Percentiles rank a stretch among this genome's conserved stretches.
Conservation (phyloP, 2,329 filamentous ascomycete genomes). For the Colletotrichum navitas region DNA sequence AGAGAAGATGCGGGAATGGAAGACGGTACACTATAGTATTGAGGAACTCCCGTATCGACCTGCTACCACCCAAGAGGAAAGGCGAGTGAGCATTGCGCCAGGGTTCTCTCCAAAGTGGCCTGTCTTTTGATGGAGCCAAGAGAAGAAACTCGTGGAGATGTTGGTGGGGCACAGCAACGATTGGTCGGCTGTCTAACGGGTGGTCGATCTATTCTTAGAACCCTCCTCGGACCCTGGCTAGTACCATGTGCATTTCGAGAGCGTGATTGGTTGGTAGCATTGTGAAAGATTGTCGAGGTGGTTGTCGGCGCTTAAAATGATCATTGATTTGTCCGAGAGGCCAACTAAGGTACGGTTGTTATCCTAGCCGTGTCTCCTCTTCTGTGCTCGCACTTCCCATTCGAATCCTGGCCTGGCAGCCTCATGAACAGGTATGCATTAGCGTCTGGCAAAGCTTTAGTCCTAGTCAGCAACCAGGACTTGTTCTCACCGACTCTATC, state of each 20-base stretch:
- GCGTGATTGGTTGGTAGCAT: conserved; percentile 40
- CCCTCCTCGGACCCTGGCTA: conserved; percentile 16
- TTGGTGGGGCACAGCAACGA: conserved; percentile 16
- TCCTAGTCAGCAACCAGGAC: conserved; percentile 18
- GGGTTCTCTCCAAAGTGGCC: conserved; percentile 30
- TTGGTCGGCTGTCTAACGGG: conserved; percentile 36
- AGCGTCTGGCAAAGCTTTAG: conserved; percentile 32
- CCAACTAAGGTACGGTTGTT: background rate
- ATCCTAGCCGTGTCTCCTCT: conserved; percentile 19
- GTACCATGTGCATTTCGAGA: conserved; percentile 24
- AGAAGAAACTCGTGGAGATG: conserved; percentile 26
- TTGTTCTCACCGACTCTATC: conserved; percentile 27
- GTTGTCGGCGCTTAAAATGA: conserved; percentile 44
- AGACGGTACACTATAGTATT: conserved; percentile 14
- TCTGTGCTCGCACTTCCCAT: conserved; percentile 9
- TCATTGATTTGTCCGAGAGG: conserved; percentile 22
- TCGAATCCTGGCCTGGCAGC: conserved; percentile 19
- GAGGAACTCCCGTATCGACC: conserved; percentile 23
- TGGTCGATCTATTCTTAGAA: conserved; percentile 45
- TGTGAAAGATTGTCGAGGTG: conserved; percentile 40
- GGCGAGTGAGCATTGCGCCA: conserved; percentile 30
- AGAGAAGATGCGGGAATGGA: background rate
- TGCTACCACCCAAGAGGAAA: conserved; percentile 20
- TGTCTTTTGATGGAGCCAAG: conserved; percentile 38
- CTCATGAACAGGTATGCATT: conserved; percentile 26